Evolutionary conservation across 116 monocot species (phyloP).

Genomic region (Iris pallida): DNA sequence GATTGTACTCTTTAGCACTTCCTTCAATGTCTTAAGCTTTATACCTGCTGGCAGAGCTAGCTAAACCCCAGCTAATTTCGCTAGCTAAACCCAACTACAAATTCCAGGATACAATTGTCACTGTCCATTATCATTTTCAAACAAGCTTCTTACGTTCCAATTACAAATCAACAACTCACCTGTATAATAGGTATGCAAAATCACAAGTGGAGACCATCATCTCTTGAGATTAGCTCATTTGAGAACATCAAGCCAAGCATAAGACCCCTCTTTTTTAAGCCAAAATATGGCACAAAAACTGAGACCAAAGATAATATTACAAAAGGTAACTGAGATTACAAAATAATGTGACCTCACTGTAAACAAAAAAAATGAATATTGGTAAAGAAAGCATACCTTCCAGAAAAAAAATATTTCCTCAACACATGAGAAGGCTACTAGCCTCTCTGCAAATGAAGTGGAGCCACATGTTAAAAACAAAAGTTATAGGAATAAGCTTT

Average conservation of each 20-base stretch:
- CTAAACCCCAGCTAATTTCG: too few relatives aligned
- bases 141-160: too few relatives aligned
- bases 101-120: too few relatives aligned
- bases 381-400: constrained; percentile 13
- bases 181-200: constrained; percentile 32
- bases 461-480: constrained; percentile 11
- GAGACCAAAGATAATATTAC: neutral
- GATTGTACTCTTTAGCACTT: constrained; percentile 64
- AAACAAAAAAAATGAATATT: neutral
- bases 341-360: neutral
- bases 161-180: constrained; percentile 7
- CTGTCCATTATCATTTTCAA: too few relatives aligned
- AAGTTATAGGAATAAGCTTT: too few relatives aligned
- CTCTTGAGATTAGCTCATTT: constrained; percentile 39
- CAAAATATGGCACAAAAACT: constrained; percentile 43
- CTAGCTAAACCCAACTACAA: too few relatives aligned
- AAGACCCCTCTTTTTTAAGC: constrained; percentile 41
- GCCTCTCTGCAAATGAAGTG: constrained; percentile 31
- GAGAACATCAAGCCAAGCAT: constrained; percentile 42
- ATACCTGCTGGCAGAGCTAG: constrained; percentile 55
- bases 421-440: constrained; percentile 28
- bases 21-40: constrained; percentile 57
- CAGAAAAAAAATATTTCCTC: constrained; percentile 35
- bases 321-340: neutral
- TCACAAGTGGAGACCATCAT: constrained; percentile 48